Evolutionary conservation across 164 flowering plant species (phyloP).

Genomic region (Annona squamosa): DNA sequence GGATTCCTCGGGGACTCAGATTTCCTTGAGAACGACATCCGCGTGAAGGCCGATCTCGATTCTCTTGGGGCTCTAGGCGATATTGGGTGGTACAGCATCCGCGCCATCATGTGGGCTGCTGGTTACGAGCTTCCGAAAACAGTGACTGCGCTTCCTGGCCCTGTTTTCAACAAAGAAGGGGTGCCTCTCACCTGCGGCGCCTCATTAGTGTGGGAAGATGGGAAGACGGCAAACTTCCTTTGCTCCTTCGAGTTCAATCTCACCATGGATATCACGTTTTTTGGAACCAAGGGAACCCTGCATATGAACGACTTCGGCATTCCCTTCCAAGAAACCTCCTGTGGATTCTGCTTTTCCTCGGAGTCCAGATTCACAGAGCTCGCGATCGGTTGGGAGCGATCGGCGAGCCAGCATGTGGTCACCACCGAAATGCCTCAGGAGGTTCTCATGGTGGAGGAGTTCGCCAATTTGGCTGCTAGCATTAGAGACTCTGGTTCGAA

Average conservation of each 20-base stretch:
- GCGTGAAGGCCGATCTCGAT: conserved; percentile 40
- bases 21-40: conserved; percentile 29
- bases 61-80: conserved; percentile 41
- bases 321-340: conserved; percentile 23
- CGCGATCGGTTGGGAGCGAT: conserved; percentile 17
- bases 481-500: conserved; percentile 14
- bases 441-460: conserved; percentile 31
- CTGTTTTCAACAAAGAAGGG: conserved; percentile 25
- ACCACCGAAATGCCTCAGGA: conserved; percentile 33
- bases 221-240: conserved; percentile 28
- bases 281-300: conserved; percentile 26
- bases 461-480: conserved; percentile 20
- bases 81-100: conserved; percentile 39
- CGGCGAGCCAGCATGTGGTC: conserved; percentile 14
- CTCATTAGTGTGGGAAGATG: conserved; percentile 35
- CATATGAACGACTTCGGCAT: conserved; percentile 25
- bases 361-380: conserved; percentile 18
- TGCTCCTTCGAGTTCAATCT: conserved; percentile 29
- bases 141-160: conserved; percentile 25
- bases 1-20: conserved; percentile 10
- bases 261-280: conserved; percentile 21
- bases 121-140: conserved; percentile 34
- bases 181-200: conserved; percentile 30
- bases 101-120: conserved; percentile 38
- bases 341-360: conserved; percentile 14